These are phyloP conservation scores for Diaporthe citriasiana DNA, from an alignment of 2,329 filamentous ascomycete genomes.

Conservation along the genomic window DNA sequence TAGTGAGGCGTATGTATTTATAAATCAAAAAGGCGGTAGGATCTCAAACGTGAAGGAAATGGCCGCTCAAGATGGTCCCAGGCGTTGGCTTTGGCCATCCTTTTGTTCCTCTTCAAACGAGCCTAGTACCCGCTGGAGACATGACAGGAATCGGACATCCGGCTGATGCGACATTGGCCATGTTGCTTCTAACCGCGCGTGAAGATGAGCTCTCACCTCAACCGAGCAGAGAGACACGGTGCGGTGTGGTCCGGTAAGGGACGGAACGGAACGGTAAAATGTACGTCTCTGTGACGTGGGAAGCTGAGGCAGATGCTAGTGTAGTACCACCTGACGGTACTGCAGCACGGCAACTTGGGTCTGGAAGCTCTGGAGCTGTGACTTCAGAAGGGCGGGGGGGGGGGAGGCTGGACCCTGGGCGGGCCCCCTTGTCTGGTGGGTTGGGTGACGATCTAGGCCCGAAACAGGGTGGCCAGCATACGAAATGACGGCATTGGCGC, in stretches of 20 bases:
- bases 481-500: constrained; percentile 39
- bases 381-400: not conserved
- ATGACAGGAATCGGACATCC: not conserved
- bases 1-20: not conserved
- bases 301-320: not conserved
- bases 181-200: not conserved
- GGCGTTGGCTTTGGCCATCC: not conserved
- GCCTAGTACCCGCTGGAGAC: not conserved
- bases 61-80: not conserved
- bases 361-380: not conserved
- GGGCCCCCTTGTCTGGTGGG: constrained; percentile 5
- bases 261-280: not conserved
- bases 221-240: not conserved
- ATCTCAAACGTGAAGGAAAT: not conserved
- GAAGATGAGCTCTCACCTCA: not conserved
- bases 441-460: constrained; percentile 34
- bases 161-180: not conserved
- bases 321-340: too few relatives aligned
- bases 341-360: not conserved
- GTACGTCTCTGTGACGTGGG: constrained; percentile 30
- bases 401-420: constrained; percentile 21
- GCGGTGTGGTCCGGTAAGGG: not conserved
- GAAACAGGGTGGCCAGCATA: constrained; percentile 32
- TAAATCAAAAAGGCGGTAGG: not conserved
- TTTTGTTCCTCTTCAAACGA: not conserved